These are phyloP conservation scores for Dryas integrifolia DNA, from an alignment of 331 rosid genomes.

Conservation along the genomic window DNA sequence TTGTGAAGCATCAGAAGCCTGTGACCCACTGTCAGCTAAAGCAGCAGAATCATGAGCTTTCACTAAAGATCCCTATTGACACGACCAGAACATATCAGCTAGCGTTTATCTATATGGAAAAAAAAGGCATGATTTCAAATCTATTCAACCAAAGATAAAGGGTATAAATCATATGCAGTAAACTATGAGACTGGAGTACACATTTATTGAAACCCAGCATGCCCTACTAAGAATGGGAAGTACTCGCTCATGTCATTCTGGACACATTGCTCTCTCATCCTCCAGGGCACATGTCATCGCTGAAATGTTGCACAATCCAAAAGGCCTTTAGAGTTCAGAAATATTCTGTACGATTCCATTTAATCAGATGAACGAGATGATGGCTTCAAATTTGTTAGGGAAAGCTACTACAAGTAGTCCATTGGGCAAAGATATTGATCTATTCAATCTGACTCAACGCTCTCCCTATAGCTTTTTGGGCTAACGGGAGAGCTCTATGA, in stretches of 20 bases:
- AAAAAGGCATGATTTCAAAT: conserved; percentile 1
- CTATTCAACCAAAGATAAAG: background rate
- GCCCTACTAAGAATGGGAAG: background rate
- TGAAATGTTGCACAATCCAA: background rate
- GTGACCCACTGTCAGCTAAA: conserved; percentile 53
- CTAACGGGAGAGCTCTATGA: too few species aligned
- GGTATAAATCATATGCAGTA: background rate
- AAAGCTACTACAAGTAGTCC: background rate
- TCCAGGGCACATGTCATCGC: background rate
- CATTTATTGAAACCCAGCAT: background rate
- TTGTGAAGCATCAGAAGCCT: conserved; percentile 49
- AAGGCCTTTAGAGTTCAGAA: background rate
- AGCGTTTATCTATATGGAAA: conserved; percentile 9
- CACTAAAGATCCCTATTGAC: conserved; percentile 50
- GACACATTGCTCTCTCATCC: too few species aligned
- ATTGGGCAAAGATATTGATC: background rate
- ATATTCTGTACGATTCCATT: background rate
- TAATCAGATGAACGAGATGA: background rate
- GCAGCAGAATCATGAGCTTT: conserved; percentile 50
- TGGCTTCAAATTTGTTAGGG: background rate
- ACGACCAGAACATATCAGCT: conserved; percentile 33
- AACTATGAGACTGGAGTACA: background rate
- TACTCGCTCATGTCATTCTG: too few species aligned
- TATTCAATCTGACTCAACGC: background rate
- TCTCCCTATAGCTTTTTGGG: too few species aligned